These are phyloP conservation scores for Calonectria multiphialidica DNA, from an alignment of 2,329 filamentous ascomycete species.

Conservation along the genomic window DNA sequence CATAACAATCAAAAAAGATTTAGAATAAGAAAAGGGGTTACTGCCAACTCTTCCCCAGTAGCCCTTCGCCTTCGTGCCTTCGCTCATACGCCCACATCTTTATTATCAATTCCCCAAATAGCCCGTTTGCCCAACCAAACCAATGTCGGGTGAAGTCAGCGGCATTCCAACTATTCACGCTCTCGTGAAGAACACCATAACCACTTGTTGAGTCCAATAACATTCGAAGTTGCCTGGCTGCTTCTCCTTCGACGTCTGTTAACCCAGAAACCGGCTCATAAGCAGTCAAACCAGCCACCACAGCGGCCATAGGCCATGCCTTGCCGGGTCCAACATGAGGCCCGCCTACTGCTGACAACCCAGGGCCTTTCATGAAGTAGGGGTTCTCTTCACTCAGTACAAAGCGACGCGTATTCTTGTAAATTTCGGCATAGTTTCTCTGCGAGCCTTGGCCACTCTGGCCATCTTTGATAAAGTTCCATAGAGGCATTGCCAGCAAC, in stretches of 20 bases:
- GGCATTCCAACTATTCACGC: background rate
- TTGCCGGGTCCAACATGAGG: background rate
- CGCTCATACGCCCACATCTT: background rate
- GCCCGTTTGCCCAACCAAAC: slow-evolving; percentile 1
- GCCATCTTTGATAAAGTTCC: background rate
- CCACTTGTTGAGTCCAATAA: background rate
- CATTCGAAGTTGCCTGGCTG: background rate
- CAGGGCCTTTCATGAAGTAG: background rate
- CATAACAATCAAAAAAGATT: too few relatives aligned
- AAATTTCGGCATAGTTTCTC: background rate
- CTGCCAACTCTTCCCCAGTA: background rate
- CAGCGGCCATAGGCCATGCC: slow-evolving; percentile 5
- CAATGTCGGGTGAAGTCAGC: background rate
- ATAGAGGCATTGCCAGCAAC: background rate
- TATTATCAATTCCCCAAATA: background rate
- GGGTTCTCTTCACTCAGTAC: background rate
- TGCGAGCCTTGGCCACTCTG: background rate
- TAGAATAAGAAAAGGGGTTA: background rate
- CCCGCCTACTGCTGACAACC: background rate
- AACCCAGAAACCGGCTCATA: background rate
- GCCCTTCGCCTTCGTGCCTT: background rate
- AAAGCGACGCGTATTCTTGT: background rate
- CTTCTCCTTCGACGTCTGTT: background rate
- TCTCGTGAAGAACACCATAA: background rate
- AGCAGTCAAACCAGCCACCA: background rate